A percentile compares a stretch with the other conserved stretches of the same genome.
Conservation (phyloP, 2,329 filamentous ascomycete genomes). For the Trichoderma asperellum region DNA sequence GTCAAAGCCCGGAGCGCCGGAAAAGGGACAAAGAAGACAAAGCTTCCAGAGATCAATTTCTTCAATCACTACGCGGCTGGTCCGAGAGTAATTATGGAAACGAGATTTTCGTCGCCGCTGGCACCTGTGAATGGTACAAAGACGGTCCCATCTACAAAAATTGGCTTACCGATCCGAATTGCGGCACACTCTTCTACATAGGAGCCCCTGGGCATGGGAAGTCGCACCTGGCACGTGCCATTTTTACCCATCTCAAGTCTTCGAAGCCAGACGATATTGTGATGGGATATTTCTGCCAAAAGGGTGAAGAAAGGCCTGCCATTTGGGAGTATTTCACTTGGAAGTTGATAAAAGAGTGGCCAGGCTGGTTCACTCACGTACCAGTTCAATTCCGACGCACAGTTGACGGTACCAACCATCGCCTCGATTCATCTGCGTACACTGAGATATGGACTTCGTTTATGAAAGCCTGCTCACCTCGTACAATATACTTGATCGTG, state of each 20-base stretch:
- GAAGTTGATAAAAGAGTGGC: slow-evolving; percentile 29
- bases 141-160: slow-evolving; percentile 26
- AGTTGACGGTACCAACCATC: slow-evolving; percentile 14
- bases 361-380: slow-evolving; percentile 31
- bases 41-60: slow-evolving; percentile 20
- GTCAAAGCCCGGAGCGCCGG: not conserved
- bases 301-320: slow-evolving; percentile 29
- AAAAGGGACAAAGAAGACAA: slow-evolving; percentile 16
- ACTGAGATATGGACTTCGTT: slow-evolving; percentile 32
- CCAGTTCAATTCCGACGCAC: slow-evolving; percentile 27
- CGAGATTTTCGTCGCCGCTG: slow-evolving; percentile 23
- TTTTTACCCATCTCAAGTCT: slow-evolving; percentile 30
- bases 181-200: slow-evolving; percentile 29
- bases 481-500: slow-evolving; percentile 33
- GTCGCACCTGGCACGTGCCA: slow-evolving; percentile 33
- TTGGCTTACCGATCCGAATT: slow-evolving; percentile 30
- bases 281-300: slow-evolving; percentile 33
- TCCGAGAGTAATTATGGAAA: slow-evolving; percentile 27
- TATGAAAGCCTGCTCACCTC: slow-evolving; percentile 16
- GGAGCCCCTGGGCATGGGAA: slow-evolving; percentile 33
- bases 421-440: slow-evolving; percentile 26
- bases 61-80: slow-evolving; percentile 31
- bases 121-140: slow-evolving; percentile 34
- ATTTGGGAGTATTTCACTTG: slow-evolving; percentile 34
- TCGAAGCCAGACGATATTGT: slow-evolving; percentile 29